phyloP scores from a whole-genome alignment of 1,139 yeast species.

The Arxiozyma bovina region DNA sequence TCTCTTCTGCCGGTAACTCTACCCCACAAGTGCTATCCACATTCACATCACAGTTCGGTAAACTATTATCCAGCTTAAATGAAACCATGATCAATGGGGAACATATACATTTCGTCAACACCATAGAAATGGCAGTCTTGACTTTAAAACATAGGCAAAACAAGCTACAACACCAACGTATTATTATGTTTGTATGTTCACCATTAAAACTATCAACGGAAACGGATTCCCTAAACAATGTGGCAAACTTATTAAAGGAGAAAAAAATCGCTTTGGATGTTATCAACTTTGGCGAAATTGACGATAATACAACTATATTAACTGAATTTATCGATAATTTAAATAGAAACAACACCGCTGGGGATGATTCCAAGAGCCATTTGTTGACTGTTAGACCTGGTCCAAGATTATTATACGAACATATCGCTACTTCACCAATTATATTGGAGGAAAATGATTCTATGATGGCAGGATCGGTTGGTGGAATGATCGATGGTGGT shows the following conservation, averaged over 20 bases:
- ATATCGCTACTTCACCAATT: constrained; percentile 27
- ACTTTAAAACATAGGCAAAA: constrained; percentile 95
- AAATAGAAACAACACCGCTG: constrained; percentile 40
- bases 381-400: constrained; percentile 86
- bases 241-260: constrained; percentile 91
- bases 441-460: constrained; percentile 31
- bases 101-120: constrained; percentile 57
- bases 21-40: constrained; percentile 83
- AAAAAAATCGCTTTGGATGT: constrained; percentile 86
- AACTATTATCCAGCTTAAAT: constrained; percentile 78
- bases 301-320: constrained; percentile 64
- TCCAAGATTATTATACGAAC: constrained; percentile 55
- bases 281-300: constrained; percentile 87
- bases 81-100: constrained; percentile 69
- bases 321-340: constrained; percentile 75
- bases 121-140: constrained; percentile 93
- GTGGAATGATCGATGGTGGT: constrained; percentile 37
- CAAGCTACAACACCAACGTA: constrained; percentile 84
- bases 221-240: constrained; percentile 58
- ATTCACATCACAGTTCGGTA: constrained; percentile 80
- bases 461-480: constrained; percentile 22
- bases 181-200: constrained; percentile 81
- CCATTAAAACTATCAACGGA: constrained; percentile 48
- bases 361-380: constrained; percentile 70
- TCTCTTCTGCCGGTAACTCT: constrained; percentile 71